These are phyloP conservation scores for Wickerhamomyces hampshirensis DNA, from an alignment of 805 yeast species.

Conservation along the genomic window DNA sequence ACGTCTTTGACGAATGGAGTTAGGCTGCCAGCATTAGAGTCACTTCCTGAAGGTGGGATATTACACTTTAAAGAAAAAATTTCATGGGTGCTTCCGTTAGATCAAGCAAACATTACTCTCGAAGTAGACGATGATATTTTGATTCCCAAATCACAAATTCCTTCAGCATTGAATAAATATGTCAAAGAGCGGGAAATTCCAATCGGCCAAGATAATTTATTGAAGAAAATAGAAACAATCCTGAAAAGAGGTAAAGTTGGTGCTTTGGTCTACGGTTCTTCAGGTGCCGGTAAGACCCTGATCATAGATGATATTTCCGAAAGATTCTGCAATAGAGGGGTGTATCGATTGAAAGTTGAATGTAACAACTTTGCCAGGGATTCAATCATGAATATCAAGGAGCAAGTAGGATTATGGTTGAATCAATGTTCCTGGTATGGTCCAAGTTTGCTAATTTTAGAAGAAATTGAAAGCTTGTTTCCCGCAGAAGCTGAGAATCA, in stretches of 20 bases:
- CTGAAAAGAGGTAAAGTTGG: constrained; percentile 47
- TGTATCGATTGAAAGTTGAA: constrained; percentile 44
- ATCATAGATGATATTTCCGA: constrained; percentile 39
- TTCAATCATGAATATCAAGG: constrained; percentile 40
- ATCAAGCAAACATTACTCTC: constrained; percentile 32
- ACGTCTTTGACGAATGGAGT: constrained; percentile 45
- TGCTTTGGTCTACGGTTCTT: constrained; percentile 60
- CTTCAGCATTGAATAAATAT: constrained; percentile 4
- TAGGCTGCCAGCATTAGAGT: constrained; percentile 47
- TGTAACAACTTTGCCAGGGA: constrained; percentile 59
- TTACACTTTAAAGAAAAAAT: constrained; percentile 39
- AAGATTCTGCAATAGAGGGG: constrained; percentile 32
- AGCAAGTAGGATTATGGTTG: constrained; percentile 38
- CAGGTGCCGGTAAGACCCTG: constrained; percentile 80
- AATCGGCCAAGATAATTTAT: constrained; percentile 52
- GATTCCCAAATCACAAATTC: constrained; percentile 17
- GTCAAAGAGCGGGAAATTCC: constrained; percentile 23
- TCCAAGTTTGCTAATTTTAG: constrained; percentile 72
- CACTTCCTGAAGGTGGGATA: constrained; percentile 56
- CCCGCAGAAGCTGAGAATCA: constrained; percentile 56
- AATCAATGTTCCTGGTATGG: constrained; percentile 65
- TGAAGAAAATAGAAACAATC: constrained; percentile 35
- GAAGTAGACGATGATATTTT: constrained; percentile 46
- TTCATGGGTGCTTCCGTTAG: constrained; percentile 38
- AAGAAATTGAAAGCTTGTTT: constrained; percentile 70